Evolutionary conservation across 129 eudicot genomes (phyloP), one percentile per base, ranked within the genome.

Genomic region (Flaveria robusta): DNA sequence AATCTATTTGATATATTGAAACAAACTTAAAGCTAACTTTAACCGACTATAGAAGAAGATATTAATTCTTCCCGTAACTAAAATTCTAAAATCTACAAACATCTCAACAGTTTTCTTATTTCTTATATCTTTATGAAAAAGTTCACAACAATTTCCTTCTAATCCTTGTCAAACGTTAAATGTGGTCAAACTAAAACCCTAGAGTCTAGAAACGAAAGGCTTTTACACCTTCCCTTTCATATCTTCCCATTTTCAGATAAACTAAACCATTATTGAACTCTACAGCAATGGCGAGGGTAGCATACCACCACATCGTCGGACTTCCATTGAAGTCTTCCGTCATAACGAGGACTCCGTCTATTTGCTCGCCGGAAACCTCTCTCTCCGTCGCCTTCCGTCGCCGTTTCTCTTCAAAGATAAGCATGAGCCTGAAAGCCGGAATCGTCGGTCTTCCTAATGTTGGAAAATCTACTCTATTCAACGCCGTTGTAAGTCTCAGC

Each of bases 401-500:
- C 12, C 84, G 84, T 37, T 87, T 79, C 70, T 85, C 97, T 65
- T 41, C 75, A 22, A 92, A 81, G 80, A 82, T 92, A 42, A 83
- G 85, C 77, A 93, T 93, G 98, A 90, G 96, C 83, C 71, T 90
- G 56, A 86, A 84, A 86, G 98, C 98, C 54, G 98, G 98, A 84
- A 93, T 93, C 39, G 98, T 93, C 20, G 98, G 98, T 20, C 96
- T 93, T 34, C 98, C 96, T 43, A 93, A 93, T 71, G 98, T 93
- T 73, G 98, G 98, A 9, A 93, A 93, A 72, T 93, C 98, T 71
- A 93, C 98, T 72, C 90, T 93, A 70, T 90, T 93, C 83, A 93
- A 93, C 79, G 98, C 96, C 67, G 98, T 92, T 72, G 98, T 93
- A 77, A 79, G 95, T 76, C 41, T 46, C 74, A 8, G 2, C n/a